Conservation (phyloP, 2,329 filamentous ascomycete genomes). For the Colletotrichum sp. region DNA sequence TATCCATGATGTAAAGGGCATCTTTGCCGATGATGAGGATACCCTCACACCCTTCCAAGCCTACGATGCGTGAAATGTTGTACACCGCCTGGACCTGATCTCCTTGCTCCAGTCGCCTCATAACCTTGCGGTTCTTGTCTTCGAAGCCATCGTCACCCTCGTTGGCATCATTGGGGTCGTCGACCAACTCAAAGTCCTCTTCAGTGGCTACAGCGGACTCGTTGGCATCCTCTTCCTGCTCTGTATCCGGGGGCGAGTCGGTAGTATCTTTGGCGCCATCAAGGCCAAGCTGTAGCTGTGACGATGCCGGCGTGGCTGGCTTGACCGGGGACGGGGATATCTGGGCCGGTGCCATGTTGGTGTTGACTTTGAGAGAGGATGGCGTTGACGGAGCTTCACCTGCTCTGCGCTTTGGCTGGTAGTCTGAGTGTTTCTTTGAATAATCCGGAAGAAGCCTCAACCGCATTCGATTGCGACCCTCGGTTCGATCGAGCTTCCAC, state of each 20-base stretch:
- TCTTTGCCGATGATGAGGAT: constrained; percentile 93
- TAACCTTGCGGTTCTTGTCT: constrained; percentile 97
- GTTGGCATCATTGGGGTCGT: constrained; percentile 85
- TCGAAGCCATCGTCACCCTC: constrained; percentile 81
- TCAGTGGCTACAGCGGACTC: constrained; percentile 58
- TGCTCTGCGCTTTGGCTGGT: constrained; percentile 80
- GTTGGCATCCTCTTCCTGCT: constrained; percentile 28
- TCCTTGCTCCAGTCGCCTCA: constrained; percentile 88
- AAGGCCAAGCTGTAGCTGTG: constrained; percentile 21
- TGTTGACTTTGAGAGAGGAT: constrained; percentile 23
- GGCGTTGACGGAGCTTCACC: constrained; percentile 12
- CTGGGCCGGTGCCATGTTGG: constrained; percentile 10
- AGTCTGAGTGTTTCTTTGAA: constrained; percentile 70
- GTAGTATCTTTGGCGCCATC: constrained; percentile 15
- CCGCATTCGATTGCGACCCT: constrained; percentile 94
- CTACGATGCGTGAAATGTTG: constrained; percentile 93
- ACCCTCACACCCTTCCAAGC: constrained; percentile 91
- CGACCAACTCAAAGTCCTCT: constrained; percentile 95
- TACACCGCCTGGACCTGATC: constrained; percentile 93
- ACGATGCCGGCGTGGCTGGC: constrained; percentile 25
- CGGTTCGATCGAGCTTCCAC: constrained; percentile 95
- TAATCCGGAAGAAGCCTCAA: constrained; percentile 84
- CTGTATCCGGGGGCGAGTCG: constrained; percentile 25
- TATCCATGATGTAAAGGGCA: constrained; percentile 92
- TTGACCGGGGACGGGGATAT: constrained; percentile 23